phyloP scores from a whole-genome alignment of 2,329 filamentous ascomycete genomes.

The Claviceps sp. region DNA sequence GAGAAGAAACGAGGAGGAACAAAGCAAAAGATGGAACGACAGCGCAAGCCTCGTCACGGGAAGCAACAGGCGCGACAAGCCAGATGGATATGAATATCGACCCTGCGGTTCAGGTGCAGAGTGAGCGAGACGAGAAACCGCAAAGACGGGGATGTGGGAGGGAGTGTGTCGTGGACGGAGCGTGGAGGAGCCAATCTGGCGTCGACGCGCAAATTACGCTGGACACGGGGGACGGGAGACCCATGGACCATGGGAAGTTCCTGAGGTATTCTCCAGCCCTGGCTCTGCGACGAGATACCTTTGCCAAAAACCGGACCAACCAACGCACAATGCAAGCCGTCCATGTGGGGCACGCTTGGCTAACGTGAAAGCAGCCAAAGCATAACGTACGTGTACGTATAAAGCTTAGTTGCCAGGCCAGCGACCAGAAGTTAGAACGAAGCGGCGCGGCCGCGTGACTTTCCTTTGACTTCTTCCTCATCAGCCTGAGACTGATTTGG shows the following conservation, averaged over 20 bases:
- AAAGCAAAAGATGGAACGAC: not conserved
- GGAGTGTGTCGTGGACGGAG: slow-evolving; percentile 1
- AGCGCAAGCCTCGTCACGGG: slow-evolving; percentile 1
- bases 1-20: not conserved
- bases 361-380: too few species aligned
- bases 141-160: slow-evolving; percentile 5
- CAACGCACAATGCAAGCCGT: too few species aligned
- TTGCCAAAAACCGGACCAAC: too few species aligned
- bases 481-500: too few species aligned
- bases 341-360: too few species aligned
- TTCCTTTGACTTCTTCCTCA: too few species aligned
- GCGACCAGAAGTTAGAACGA: too few species aligned
- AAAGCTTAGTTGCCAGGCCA: too few species aligned
- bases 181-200: not conserved
- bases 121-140: slow-evolving; percentile 2
- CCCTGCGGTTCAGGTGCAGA: slow-evolving; percentile 8
- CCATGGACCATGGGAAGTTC: not conserved
- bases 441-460: too few species aligned
- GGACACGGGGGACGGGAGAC: not conserved
- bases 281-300: not conserved
- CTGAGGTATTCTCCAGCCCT: not conserved
- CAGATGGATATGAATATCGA: slow-evolving; percentile 4
- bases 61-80: slow-evolving; percentile 4
- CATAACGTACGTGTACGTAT: too few species aligned
- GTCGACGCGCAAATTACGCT: not conserved